Base-by-base conservation (phyloP, 768 basidiomycete species). In the Boletales sp. region DNA sequence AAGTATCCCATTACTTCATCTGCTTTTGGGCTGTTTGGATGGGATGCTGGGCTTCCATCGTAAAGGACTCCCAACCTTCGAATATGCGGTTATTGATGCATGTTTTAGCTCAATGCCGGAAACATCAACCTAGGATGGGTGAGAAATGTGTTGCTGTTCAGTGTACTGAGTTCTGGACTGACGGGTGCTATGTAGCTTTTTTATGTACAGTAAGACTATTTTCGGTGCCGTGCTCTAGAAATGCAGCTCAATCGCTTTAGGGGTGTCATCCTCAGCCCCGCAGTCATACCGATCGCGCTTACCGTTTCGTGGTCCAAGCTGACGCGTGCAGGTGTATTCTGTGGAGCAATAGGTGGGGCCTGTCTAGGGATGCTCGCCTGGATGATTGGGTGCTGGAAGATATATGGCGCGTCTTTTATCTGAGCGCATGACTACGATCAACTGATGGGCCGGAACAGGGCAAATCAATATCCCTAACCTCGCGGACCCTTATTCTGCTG, bases 371-470 rank as follows among this genome's bases (percentile, higher is more conserved):
- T 77, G 72, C 37, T 72, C 1, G 75, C 77, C 17, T 79, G 77
- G 76, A 75, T 79, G 72, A 67, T 79, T 9, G 72, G 75, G 0
- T 78, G 77, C 51, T 74, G 69, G 72, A 76, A 78, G 56, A 76
- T 75, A 43, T 75, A 69, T 41, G 75, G 75, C 72, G 48, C 15
- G 60, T 51, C 19, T 34, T 21, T 14, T 18, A 8, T 14, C 21
- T 30, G 12, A 5, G 24, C 24, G 24, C 24, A 27, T 5, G 24
- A 27, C 24, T 27, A 27, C 32, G 8, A 24, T 18, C 5, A 8
- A 27, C 30, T 50, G 21, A 48, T 8, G 14, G 36, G 10, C 17
- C 15, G 17, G 9, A 12, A 29, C 43, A 73, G 73, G 73, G 11
- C 53, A 58, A 12, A 72, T 72, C 36, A 71, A 65, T 37, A 55